phyloP scores from a whole-genome alignment of 345 rosid genomes.

The Salix purpurea region DNA sequence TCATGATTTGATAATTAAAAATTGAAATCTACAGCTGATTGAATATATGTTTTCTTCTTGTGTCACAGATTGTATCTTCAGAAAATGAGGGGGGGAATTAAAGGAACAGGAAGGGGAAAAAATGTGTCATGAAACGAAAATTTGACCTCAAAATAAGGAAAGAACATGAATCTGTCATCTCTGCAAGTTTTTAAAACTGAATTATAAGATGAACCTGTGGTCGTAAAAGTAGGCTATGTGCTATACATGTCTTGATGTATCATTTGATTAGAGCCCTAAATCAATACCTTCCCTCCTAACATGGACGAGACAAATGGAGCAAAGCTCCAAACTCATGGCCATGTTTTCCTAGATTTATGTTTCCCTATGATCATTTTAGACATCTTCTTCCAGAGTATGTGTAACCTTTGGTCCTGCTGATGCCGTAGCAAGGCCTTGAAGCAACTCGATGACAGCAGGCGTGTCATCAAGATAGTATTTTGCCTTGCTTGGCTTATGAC shows the following conservation, averaged over 20 bases:
- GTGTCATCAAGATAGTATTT: constrained; percentile 74
- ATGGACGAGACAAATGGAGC: not conserved
- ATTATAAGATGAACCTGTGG: constrained; percentile 8
- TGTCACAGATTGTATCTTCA: not conserved
- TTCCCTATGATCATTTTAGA: not conserved
- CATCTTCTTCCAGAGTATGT: not conserved
- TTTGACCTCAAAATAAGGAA: not conserved
- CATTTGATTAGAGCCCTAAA: not conserved
- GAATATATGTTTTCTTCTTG: not conserved
- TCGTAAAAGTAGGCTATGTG: constrained; percentile 2
- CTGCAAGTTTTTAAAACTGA: not conserved
- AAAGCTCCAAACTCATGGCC: not conserved
- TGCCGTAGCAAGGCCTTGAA: constrained; percentile 45
- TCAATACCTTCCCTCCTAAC: not conserved
- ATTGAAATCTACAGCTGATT: not conserved
- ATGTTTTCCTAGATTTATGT: not conserved
- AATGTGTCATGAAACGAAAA: not conserved
- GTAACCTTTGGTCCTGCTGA: constrained; percentile 22
- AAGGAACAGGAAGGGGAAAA: no score
- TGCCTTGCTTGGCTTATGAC: constrained; percentile 90
- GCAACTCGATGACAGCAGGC: constrained; percentile 51
- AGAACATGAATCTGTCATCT: constrained; percentile 6
- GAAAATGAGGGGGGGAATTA: not conserved
- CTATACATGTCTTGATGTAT: constrained; percentile 14
- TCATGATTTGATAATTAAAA: not conserved